A percentile compares a stretch with the other conserved stretches of the same genome.
Conservation (phyloP, 1,139 yeast species). For the Protomyces arabidopsidicola region DNA sequence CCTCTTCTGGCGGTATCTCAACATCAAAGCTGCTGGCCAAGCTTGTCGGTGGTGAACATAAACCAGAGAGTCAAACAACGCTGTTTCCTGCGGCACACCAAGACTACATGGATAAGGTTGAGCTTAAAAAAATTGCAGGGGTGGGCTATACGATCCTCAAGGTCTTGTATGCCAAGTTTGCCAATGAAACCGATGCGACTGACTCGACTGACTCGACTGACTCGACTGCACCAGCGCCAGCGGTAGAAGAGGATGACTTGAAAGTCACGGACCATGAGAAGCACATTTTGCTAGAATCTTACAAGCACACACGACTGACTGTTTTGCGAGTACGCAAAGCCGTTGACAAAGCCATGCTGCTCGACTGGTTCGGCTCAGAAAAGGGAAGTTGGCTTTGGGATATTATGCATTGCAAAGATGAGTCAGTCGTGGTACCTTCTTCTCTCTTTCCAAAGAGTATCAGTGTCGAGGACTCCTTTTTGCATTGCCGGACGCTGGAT, state of each 20-base stretch:
- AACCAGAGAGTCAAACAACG: slow-evolving; percentile 38
- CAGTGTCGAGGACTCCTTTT: slow-evolving; percentile 41
- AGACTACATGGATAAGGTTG: neutral
- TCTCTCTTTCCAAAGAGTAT: slow-evolving; percentile 37
- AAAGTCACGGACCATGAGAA: slow-evolving; percentile 10
- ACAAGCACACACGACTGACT: slow-evolving; percentile 4
- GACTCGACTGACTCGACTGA: neutral
- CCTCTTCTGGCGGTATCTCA: slow-evolving; percentile 41
- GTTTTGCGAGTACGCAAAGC: neutral
- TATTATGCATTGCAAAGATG: slow-evolving; percentile 38
- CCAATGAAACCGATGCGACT: neutral
- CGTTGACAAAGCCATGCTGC: neutral
- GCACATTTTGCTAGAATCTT: neutral
- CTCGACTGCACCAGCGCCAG: too few species aligned
- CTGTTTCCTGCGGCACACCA: slow-evolving; percentile 4
- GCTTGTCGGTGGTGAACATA: slow-evolving; percentile 38
- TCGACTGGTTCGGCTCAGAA: slow-evolving; percentile 29
- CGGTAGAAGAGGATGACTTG: slow-evolving; percentile 20
- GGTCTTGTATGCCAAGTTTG: slow-evolving; percentile 25
- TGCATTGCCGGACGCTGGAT: slow-evolving; percentile 27
- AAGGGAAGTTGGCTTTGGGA: slow-evolving; percentile 36
- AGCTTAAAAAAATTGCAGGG: slow-evolving; percentile 19
- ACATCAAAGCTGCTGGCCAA: slow-evolving; percentile 39
- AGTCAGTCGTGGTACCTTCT: slow-evolving; percentile 34
- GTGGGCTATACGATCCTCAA: slow-evolving; percentile 27